Evolutionary conservation across 1,139 yeast species (phyloP).

Genomic region (Sugiyamaella sp.): DNA sequence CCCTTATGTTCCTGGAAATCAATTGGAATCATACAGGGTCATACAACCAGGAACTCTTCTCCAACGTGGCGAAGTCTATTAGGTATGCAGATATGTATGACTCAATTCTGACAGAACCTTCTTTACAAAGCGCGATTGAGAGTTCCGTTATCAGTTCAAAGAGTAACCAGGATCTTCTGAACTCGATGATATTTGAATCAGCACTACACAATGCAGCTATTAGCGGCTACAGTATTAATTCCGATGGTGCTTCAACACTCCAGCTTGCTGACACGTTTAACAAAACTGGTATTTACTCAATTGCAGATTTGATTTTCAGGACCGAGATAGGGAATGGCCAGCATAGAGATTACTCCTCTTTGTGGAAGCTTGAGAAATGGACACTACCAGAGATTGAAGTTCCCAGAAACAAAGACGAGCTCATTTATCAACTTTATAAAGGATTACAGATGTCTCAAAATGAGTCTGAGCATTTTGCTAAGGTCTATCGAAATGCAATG

Average conservation of each 20-base stretch:
- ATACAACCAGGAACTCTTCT: constrained; percentile 13
- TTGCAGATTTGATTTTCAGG: constrained; percentile 43
- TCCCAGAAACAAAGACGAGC: constrained; percentile 46
- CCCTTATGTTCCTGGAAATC: constrained; percentile 30
- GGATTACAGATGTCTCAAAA: constrained; percentile 41
- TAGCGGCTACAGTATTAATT: constrained; percentile 4
- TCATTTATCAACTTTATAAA: constrained; percentile 54
- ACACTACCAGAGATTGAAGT: constrained; percentile 53
- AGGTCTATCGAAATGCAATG: constrained; percentile 25
- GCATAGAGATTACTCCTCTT: constrained; percentile 48
- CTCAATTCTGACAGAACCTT: constrained; percentile 68
- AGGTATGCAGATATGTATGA: constrained; percentile 63
- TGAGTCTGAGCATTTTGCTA: not conserved
- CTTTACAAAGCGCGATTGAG: constrained; percentile 53
- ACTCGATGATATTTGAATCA: constrained; percentile 54
- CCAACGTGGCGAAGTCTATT: constrained; percentile 51
- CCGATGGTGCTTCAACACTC: not conserved
- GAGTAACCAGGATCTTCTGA: constrained; percentile 30
- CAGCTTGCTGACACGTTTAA: constrained; percentile 43
- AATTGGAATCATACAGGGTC: constrained; percentile 23
- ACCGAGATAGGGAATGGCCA: constrained; percentile 3
- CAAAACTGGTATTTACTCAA: constrained; percentile 53
- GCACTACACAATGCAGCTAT: constrained; percentile 55
- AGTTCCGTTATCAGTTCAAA: constrained; percentile 24
- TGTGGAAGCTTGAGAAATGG: constrained; percentile 78